Evolutionary conservation across 176 grass and related monocot species (phyloP), one percentile per base, ranked within the genome.

Genomic region (Urochloa ruziziensis): DNA sequence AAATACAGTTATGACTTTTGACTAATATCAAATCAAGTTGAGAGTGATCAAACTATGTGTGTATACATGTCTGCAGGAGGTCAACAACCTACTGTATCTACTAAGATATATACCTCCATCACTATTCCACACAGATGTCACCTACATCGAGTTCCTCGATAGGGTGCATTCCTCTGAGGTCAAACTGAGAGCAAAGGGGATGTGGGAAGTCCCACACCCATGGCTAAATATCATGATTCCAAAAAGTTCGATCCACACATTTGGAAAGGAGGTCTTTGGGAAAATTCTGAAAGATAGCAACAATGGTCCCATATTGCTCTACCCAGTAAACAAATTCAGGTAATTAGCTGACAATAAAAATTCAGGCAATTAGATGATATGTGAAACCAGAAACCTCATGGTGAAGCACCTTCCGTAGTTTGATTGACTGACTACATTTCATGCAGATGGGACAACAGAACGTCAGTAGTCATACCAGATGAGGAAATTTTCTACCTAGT

Each of bases 201-300:
- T 95, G 78, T 98, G 96, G 96, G 96, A 98, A 60, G 83, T 98
- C 23, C 93, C 96, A 5, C 96, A 98, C 75, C 96, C 96, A 58
- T 98, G 96, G 96, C 81, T 98, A 29, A 98, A 98, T 78, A 89
- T 98, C 79, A 48, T 95, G 66, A 66, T 98, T 14, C 93, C 96
- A 28, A 86, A 81, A 81, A 88, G 85, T 63, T 85, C 65, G 54
- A 91, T 98, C 63, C 82, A 93, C 32, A 88, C 64, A 82, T 98
- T 98, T 5, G 89, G 85, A 0, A 57, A n/a, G 25, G 82, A 86
- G 70, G 89, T 98, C 39, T 98, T 98, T 21, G 89, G 91, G 32
- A 89, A 91, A 66, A 93, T 98, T 65, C 80, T 95, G 28, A 90
- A 86, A 44, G 91, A 91, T 65, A 91, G 89, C 60, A 95, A 77